Conservation (phyloP, 768 basidiomycete genomes). For the Suillus fuscotomentosus region DNA sequence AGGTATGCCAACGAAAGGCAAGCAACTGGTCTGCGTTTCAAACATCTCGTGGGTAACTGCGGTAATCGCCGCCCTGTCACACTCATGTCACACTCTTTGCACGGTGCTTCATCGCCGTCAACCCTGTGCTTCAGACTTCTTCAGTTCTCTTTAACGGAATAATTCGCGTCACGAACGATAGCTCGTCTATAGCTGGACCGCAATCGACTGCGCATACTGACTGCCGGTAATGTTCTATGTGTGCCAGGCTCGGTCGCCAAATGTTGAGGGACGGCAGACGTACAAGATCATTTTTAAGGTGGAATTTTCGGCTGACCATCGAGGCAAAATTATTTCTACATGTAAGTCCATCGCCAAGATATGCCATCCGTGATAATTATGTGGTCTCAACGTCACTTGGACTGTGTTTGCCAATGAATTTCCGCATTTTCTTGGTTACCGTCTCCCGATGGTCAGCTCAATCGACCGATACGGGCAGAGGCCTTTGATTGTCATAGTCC, state of each 20-base stretch:
- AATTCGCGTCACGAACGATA: background rate
- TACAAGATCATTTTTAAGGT: background rate
- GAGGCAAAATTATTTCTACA: background rate
- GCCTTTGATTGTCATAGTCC: background rate
- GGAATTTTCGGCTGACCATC: background rate
- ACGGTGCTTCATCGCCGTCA: background rate
- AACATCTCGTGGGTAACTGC: slow-evolving; percentile 18
- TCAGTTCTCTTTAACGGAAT: background rate
- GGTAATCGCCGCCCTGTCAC: slow-evolving; percentile 20
- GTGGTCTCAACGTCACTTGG: background rate
- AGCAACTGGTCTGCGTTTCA: background rate
- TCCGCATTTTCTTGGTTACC: background rate
- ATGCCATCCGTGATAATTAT: background rate
- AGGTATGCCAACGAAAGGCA: slow-evolving; percentile 4
- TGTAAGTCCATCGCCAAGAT: background rate
- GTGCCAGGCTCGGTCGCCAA: background rate
- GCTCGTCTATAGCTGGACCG: background rate
- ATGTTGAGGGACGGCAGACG: background rate
- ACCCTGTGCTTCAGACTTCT: background rate
- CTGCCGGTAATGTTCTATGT: background rate
- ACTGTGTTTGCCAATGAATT: background rate
- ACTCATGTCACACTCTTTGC: background rate
- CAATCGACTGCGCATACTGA: background rate
- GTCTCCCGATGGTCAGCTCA: background rate
- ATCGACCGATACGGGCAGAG: background rate